Evolutionary conservation across 805 yeast genomes (phyloP).

Genomic region (Candida namnaoensis): DNA sequence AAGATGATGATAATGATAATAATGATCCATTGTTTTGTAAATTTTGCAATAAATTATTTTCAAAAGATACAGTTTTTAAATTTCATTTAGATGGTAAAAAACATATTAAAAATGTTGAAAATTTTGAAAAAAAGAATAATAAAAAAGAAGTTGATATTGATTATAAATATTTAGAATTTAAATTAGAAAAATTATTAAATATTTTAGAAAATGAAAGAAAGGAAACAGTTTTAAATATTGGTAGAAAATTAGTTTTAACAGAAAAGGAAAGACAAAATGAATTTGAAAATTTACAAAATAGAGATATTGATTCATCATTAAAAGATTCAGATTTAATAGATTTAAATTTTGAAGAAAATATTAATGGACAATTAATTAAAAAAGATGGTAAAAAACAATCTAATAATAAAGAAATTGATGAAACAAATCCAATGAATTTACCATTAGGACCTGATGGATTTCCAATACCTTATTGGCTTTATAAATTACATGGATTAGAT

Average conservation of each 20-base stretch:
- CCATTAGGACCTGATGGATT: constrained; percentile 85
- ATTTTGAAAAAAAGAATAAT: not conserved
- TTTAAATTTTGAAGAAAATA: not conserved
- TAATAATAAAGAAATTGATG: constrained; percentile 6
- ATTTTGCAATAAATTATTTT: constrained; percentile 55
- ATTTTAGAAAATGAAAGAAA: constrained; percentile 31
- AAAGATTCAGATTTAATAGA: constrained; percentile 4
- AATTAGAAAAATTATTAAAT: constrained; percentile 26
- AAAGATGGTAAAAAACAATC: constrained; percentile 16
- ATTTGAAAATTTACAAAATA: constrained; percentile 16
- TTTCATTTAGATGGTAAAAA: constrained; percentile 71
- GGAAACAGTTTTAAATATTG: constrained; percentile 51
- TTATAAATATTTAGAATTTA: constrained; percentile 26
- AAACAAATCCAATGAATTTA: constrained; percentile 41
- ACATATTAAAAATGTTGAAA: constrained; percentile 45
- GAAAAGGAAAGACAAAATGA: constrained; percentile 36
- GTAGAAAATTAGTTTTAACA: constrained; percentile 60
- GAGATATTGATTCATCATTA: constrained; percentile 6
- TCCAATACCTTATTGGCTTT: constrained; percentile 92
- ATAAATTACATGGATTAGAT: constrained; percentile 80
- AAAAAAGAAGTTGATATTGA: constrained; percentile 6
- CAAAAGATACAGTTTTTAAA: constrained; percentile 54
- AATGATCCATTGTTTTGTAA: constrained; percentile 40
- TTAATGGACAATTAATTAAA: not conserved
- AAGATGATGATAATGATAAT: constrained; percentile 6